Conservation (phyloP, 352 stramenopile species). For the Phytopythium montanum region DNA sequence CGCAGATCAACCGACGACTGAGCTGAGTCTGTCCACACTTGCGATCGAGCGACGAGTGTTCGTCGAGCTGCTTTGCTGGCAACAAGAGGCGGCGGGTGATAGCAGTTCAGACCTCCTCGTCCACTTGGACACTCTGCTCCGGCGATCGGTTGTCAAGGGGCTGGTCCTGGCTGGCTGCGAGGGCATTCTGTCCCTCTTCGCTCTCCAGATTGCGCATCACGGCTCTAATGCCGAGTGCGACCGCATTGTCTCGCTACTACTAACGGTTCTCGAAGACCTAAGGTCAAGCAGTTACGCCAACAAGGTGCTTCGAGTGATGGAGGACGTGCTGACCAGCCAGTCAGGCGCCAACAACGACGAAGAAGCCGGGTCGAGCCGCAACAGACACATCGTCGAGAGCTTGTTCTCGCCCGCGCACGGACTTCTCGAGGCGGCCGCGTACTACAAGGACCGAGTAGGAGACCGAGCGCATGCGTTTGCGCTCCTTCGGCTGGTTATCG, state of each 20-base stretch:
- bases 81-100: neutral
- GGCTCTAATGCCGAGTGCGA: constrained; percentile 15
- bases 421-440: constrained; percentile 52
- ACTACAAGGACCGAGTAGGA: constrained; percentile 55
- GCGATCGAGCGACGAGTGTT: neutral
- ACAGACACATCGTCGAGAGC: constrained; percentile 11
- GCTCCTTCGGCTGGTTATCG: constrained; percentile 49
- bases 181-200: neutral
- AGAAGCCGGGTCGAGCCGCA: neutral
- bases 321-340: constrained; percentile 29
- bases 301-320: constrained; percentile 39
- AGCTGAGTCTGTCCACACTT: neutral
- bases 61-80: neutral
- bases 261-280: constrained; percentile 63
- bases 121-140: neutral
- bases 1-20: no score
- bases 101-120: neutral
- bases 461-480: constrained; percentile 43
- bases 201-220: neutral
- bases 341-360: constrained; percentile 2
- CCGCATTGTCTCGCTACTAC: constrained; percentile 44
- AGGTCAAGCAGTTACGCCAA: constrained; percentile 38
- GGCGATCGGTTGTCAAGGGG: neutral
- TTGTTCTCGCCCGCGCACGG: constrained; percentile 53
- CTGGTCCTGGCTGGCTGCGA: neutral